Conservation (phyloP, 2,329 filamentous ascomycete species). For the Botryosphaeria dothidea region DNA sequence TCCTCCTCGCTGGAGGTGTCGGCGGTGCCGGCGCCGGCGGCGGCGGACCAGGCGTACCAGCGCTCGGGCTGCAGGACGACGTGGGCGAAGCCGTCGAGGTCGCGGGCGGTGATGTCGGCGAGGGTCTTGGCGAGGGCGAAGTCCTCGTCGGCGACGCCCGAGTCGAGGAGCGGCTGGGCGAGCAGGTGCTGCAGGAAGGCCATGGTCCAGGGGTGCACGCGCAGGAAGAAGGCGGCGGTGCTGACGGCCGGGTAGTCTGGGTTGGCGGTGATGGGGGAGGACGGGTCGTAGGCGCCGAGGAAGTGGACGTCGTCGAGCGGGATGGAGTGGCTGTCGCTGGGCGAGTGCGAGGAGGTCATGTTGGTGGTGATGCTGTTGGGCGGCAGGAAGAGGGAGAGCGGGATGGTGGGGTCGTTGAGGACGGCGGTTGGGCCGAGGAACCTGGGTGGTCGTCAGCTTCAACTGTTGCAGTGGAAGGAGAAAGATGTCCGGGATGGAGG, state of each 20-base stretch:
- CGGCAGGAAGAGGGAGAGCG: constrained; percentile 35
- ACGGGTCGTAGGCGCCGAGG: constrained; percentile 28
- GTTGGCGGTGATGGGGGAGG: constrained; percentile 26
- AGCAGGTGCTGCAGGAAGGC: constrained; percentile 24
- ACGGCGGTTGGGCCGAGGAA: constrained; percentile 31
- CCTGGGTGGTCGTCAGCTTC: constrained; percentile 9
- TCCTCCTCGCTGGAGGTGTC: too few relatives aligned
- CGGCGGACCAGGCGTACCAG: constrained; percentile 18
- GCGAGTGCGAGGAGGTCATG: constrained; percentile 32
- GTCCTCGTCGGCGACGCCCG: constrained; percentile 29
- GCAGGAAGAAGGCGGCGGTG: constrained; percentile 32
- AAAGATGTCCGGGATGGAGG: too few relatives aligned
- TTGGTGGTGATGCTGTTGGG: constrained; percentile 28
- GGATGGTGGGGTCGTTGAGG: constrained; percentile 31
- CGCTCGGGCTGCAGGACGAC: constrained; percentile 5
- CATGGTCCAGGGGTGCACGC: constrained; percentile 28
- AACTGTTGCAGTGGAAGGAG: too few relatives aligned
- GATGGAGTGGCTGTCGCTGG: constrained; percentile 25
- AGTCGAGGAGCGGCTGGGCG: constrained; percentile 26
- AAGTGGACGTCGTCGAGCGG: constrained; percentile 27
- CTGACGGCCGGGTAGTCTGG: constrained; percentile 26
- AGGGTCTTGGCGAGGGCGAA: constrained; percentile 46
- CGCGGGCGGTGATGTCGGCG: background rate
- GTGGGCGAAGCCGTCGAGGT: background rate
- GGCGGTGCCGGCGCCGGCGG: constrained; percentile 19